Base-by-base conservation (phyloP, 1,284 basidiomycete species). In the Boletus smithii region DNA sequence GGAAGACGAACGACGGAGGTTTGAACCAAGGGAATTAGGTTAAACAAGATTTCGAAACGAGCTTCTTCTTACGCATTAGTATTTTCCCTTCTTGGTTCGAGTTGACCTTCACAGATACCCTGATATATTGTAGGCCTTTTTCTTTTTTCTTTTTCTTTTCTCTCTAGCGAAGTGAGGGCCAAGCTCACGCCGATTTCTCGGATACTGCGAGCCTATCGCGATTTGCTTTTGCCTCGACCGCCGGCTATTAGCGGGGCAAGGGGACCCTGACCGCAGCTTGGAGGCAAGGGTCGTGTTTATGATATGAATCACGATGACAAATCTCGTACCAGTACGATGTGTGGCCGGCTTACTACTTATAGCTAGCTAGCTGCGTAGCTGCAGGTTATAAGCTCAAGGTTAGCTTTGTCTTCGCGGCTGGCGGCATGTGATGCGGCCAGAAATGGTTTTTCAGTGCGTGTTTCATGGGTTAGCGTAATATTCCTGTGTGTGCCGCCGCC, bases 141-240 rank as follows among this genome's bases (percentile, higher is more conserved):
- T 32, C 8, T 14, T 32, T 11, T 32, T 29, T 22, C 24, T 17
- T 24, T 17, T 24, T 18, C 9, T 26, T 16, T 18, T 34, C 18
- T 34, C 10, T 16, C 46, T 49, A 54, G 56, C 53, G 53, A 55
- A 45, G 42, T 59, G 54, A 53, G 54, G 41, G 42, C 33, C 6
- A 53, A 33, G 17, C 56, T 55, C 54, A 58, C 5, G 16, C 56
- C 54, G 49, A 33, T 22, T 33, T 24, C 26, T 16, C 55, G 36
- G 35, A 33, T 18, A n/a, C 13, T 24, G 43, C 32, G 44, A 30
- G 18, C 23, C 17, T 37, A 44, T 43, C 51, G 35, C 44, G 32
- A 41, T 42, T 30, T 26, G 43, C 31, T 17, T 38, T 38, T 44
- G 29, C 35, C 43, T 44, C 27, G 43, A 17, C 43, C 34, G 35